Base-by-base conservation (phyloP, 2,329 filamentous ascomycete species). In the Trichoderma semiorbis region DNA sequence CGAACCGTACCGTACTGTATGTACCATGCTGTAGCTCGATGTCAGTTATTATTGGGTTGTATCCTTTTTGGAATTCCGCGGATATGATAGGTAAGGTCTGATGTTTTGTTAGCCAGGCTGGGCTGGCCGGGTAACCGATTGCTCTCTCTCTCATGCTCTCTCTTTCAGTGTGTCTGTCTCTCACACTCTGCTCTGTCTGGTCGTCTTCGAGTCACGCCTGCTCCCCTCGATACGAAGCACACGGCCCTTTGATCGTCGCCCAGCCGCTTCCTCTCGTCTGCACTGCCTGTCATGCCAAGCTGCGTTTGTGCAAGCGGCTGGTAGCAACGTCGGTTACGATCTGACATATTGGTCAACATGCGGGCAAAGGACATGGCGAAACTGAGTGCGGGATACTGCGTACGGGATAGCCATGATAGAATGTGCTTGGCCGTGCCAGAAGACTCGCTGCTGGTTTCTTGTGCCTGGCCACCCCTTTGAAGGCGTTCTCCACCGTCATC, bases 381-480 rank as follows among this genome's bases (percentile, higher is more conserved):
- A 26, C 62, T 53, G 32, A 12, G 16, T 14, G 64, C 50, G 64
- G 64, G 53, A 67, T 67, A 67, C 64, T 67, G 50, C 50, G 64
- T 43, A 67, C 34, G 64, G 64, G 50, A 58, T 67, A 67, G 64
- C 64, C 63, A 67, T 57, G 64, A 67, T 16, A 67, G 64, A 58
- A 67, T 16, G 16, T 67, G 18, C 34, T 36, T 67, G 18, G 53
- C 65, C 65, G 65, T 68, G 65, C 65, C 26, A 60, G 53, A 68
- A 68, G 34, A 60, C 65, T 68, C 50, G 32, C 57, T 12, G 57
- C 18, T 58, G 55, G 21, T 43, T 28, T n/a, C 18, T 5, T 58
- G 64, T 47, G 18, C 62, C 39, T 65, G 65, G 53, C 65, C 65
- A 47, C 65, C 65, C 65, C 65, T 60, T 69, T 53, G 67, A 18